phyloP scores from a whole-genome alignment of 1,284 basidiomycete species.

The Xanthoconium separans region DNA sequence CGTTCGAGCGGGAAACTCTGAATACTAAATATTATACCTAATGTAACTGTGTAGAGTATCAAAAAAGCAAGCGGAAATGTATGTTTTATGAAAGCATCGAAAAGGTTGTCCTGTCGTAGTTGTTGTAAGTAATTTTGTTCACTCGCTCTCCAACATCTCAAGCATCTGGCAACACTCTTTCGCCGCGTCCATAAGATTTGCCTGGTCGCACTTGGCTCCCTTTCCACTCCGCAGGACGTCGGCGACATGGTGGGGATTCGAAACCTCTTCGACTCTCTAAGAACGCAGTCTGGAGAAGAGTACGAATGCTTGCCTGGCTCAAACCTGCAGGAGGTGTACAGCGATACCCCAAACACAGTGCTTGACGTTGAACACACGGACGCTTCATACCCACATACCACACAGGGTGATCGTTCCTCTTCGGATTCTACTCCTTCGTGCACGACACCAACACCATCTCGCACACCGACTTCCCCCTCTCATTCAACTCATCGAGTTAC shows the following conservation, averaged over 20 bases:
- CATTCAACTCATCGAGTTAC: constrained; percentile 48
- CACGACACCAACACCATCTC: constrained; percentile 46
- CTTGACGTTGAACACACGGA: constrained; percentile 10
- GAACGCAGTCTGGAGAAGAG: constrained; percentile 17
- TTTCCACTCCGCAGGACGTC: constrained; percentile 10
- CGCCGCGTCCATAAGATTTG: background rate
- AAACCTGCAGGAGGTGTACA: constrained; percentile 13
- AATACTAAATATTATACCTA: too few relatives aligned
- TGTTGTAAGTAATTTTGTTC: background rate
- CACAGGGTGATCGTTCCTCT: constrained; percentile 26
- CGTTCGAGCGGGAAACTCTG: too few relatives aligned
- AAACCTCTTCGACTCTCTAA: constrained; percentile 11
- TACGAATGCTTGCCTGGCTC: constrained; percentile 25
- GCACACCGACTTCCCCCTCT: constrained; percentile 45
- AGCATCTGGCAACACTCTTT: background rate
- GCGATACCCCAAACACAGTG: constrained; percentile 7
- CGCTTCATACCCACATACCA: constrained; percentile 28
- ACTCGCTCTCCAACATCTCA: background rate
- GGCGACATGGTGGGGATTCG: constrained; percentile 19
- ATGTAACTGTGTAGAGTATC: too few relatives aligned
- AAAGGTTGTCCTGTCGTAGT: too few relatives aligned
- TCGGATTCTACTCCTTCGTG: constrained; percentile 41
- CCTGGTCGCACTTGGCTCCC: background rate
- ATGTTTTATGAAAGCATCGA: background rate
- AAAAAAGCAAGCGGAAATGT: too few relatives aligned